A percentile compares a stretch with the other conserved stretches of the same genome.
Evolutionary conservation across 768 basidiomycete species (phyloP).

Genomic region (Macrolepiota fuliginosa): DNA sequence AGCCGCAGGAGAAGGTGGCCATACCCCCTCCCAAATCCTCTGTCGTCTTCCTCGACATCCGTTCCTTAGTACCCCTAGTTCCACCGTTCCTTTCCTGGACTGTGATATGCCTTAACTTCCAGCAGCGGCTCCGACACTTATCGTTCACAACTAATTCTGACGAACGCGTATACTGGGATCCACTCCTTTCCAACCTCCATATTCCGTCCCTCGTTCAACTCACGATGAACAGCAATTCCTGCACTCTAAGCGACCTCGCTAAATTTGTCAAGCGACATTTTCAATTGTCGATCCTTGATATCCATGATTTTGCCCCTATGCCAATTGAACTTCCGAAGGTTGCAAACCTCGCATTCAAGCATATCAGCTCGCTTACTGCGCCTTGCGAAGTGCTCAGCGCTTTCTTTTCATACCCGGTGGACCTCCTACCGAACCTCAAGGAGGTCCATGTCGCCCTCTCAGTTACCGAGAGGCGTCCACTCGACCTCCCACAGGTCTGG

Average conservation of each 20-base stretch:
- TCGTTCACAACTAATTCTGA: conserved; percentile 10
- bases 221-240: conserved; percentile 6
- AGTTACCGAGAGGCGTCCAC: conserved; percentile 1
- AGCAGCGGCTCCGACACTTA: conserved; percentile 4
- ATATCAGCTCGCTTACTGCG: not conserved
- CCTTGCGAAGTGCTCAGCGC: conserved; percentile 3
- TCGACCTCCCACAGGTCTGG: conserved; percentile 1
- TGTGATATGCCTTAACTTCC: conserved; percentile 6
- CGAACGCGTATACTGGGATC: conserved; percentile 8
- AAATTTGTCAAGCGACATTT: conserved; percentile 11
- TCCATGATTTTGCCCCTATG: conserved; percentile 10
- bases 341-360: conserved; percentile 3
- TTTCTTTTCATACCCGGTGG: conserved; percentile 5
- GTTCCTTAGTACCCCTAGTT: conserved; percentile 2
- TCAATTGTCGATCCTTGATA: conserved; percentile 10
- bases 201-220: conserved; percentile 7
- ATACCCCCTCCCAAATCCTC: not conserved
- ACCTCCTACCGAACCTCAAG: not conserved
- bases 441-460: conserved; percentile 5
- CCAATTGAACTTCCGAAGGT: conserved; percentile 6
- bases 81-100: conserved; percentile 12
- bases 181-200: conserved; percentile 8
- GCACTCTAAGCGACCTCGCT: conserved; percentile 9
- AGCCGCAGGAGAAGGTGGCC: not conserved
- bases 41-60: conserved; percentile 11